phyloP scores from a whole-genome alignment of 2,329 filamentous ascomycete genomes.

The Claviceps arundinis region DNA sequence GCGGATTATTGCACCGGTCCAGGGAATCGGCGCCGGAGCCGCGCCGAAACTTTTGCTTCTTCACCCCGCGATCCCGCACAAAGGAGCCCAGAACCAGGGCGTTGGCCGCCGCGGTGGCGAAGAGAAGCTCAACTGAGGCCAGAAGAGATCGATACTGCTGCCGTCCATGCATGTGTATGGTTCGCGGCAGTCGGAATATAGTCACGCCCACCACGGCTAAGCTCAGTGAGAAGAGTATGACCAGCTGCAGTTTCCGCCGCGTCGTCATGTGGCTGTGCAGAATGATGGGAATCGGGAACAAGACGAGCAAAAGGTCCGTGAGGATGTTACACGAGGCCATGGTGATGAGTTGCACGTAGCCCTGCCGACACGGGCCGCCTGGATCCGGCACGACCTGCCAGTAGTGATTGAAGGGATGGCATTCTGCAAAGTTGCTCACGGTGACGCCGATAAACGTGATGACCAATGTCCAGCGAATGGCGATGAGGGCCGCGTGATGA shows the following conservation, averaged over 20 bases:
- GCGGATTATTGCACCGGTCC: conserved; percentile 28
- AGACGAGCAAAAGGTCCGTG: conserved; percentile 75
- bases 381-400: conserved; percentile 82
- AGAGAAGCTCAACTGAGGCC: conserved; percentile 81
- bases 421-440: conserved; percentile 73
- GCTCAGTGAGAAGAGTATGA: conserved; percentile 74
- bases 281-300: conserved; percentile 84
- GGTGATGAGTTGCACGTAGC: conserved; percentile 73
- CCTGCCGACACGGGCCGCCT: conserved; percentile 71
- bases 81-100: conserved; percentile 85
- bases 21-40: conserved; percentile 51
- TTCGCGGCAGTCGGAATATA: conserved; percentile 65
- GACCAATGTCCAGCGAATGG: conserved; percentile 61
- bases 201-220: conserved; percentile 67
- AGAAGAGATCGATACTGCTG: conserved; percentile 83
- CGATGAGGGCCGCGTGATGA: conserved; percentile 56
- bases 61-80: conserved; percentile 76
- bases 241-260: conserved; percentile 68
- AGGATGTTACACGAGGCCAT: conserved; percentile 84
- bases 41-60: conserved; percentile 73
- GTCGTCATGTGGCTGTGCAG: conserved; percentile 61
- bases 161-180: conserved; percentile 54
- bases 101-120: conserved; percentile 78
- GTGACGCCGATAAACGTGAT: conserved; percentile 72
- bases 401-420: conserved; percentile 59